Evolutionary conservation across 2,329 filamentous ascomycete genomes (phyloP).

Genomic region (Dactylellina parvicollis): DNA sequence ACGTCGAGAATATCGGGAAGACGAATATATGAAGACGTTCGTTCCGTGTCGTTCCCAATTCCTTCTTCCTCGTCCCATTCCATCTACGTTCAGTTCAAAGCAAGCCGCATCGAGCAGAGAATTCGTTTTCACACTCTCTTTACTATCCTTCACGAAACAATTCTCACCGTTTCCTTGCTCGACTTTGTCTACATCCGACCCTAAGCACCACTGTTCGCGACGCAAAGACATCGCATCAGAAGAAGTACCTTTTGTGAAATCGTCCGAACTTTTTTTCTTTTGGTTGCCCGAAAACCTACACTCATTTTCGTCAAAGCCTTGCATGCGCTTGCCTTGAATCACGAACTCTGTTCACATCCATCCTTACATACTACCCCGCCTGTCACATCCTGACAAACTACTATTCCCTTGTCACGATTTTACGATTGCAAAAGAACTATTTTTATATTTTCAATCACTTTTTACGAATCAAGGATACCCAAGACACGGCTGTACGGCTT

Average conservation of each 20-base stretch:
- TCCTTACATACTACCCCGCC: constrained; percentile 31
- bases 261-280: constrained; percentile 55
- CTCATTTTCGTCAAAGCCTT: constrained; percentile 52
- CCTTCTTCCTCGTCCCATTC: constrained; percentile 51
- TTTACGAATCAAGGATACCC: constrained; percentile 46
- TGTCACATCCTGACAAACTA: constrained; percentile 30
- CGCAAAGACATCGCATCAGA: constrained; percentile 23
- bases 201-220: constrained; percentile 45
- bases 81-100: constrained; percentile 54
- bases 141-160: constrained; percentile 42
- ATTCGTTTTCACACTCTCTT: constrained; percentile 54
- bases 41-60: constrained; percentile 53
- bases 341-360: constrained; percentile 27
- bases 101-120: constrained; percentile 54
- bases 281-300: constrained; percentile 38
- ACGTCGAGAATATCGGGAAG: constrained; percentile 19
- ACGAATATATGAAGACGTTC: constrained; percentile 53
- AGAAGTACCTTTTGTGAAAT: constrained; percentile 42
- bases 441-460: background rate
- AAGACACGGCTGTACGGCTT: constrained; percentile 31
- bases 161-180: constrained; percentile 35
- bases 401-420: constrained; percentile 49
- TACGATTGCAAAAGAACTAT: constrained; percentile 38
- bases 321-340: constrained; percentile 44
- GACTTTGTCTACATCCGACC: constrained; percentile 49